Base-by-base conservation (phyloP, 345 rosid species). In the Diplotaxis tenuifolia region DNA sequence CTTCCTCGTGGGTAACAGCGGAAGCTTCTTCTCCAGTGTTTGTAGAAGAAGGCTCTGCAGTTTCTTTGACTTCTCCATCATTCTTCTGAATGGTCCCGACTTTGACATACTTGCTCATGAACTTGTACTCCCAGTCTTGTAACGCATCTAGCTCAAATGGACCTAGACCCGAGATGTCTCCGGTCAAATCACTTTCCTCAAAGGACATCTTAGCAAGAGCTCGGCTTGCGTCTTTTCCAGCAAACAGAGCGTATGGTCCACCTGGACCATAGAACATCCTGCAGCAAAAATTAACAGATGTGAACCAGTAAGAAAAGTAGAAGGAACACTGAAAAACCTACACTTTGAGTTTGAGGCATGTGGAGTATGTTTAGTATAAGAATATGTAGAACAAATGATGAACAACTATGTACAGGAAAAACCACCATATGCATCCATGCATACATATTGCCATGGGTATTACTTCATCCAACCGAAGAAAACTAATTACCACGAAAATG, bases 241-340 rank as follows among this genome's bases (percentile, higher is more conserved):
- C 97, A 77, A 96, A 96, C 67, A 92, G 75, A 5, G 98, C 97
- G 52, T 96, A 96, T 9, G 97, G 95, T 16, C 99, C 99, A 6
- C 96, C 98, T 6, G 99, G 99, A 68, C 99, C 99, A 75, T 96
- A 96, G 70, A 96, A 96, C 98, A 89, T 85, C 79, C 99, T 96
- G 84, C 70, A 82, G 73, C n/a, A 61, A 23, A 38, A 20, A 49
- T 60, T 4, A 21, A 28, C 3, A 62, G 2, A 62, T 4, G n/a
- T 11, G 63, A 22, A 15, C 49, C 12, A 68, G 52, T 15, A 28
- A 20, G 32, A 10, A 52, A 19, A 22, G 19, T 22, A 40, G 32
- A 62, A 38, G n/a, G 16, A 40, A 62, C 18, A 62, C 47, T 53
- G 25, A 10, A 52, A 34, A 18, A 55, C 10, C 42, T 19, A 45